phyloP scores from a whole-genome alignment of 2,329 filamentous ascomycete species.

The Monascus ruber region DNA sequence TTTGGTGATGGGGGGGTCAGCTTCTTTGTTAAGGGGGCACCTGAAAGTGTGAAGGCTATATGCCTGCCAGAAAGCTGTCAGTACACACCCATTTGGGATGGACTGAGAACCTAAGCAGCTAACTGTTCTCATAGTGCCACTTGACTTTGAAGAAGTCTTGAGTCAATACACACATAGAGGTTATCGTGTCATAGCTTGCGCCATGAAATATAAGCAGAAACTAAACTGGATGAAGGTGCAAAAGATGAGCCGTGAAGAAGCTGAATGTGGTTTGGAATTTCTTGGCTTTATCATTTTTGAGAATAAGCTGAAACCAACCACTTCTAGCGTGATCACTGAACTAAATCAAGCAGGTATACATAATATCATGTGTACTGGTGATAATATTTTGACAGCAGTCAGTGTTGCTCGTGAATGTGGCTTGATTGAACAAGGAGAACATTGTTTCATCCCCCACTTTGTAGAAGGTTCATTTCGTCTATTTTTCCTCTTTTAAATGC shows the following conservation, averaged over 20 bases:
- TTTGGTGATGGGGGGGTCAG: slow-evolving; percentile 76
- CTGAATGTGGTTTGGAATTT: slow-evolving; percentile 74
- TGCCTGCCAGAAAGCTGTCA: slow-evolving; percentile 69
- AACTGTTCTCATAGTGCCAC: slow-evolving; percentile 49
- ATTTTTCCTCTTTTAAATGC: not conserved
- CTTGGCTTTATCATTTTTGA: slow-evolving; percentile 97
- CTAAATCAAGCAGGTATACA: slow-evolving; percentile 73
- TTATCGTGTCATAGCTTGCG: slow-evolving; percentile 92
- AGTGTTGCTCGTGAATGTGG: slow-evolving; percentile 87
- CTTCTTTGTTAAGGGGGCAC: slow-evolving; percentile 91
- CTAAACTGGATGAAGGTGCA: slow-evolving; percentile 90
- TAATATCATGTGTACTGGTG: slow-evolving; percentile 91
- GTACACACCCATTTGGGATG: slow-evolving; percentile 19
- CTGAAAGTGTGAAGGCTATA: slow-evolving; percentile 92
- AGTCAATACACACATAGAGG: slow-evolving; percentile 90
- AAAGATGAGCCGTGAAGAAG: slow-evolving; percentile 79
- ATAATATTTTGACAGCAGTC: slow-evolving; percentile 94
- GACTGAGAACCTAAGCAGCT: slow-evolving; percentile 3
- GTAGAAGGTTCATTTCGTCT: slow-evolving; percentile 46
- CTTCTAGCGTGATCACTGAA: slow-evolving; percentile 69
- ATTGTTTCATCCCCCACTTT: slow-evolving; percentile 91
- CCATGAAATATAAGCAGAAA: slow-evolving; percentile 75
- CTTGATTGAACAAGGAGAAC: slow-evolving; percentile 65
- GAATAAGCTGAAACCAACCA: slow-evolving; percentile 91
- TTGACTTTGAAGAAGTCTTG: slow-evolving; percentile 80